A percentile compares a stretch with the other conserved stretches of the same genome.
These are phyloP conservation scores for Cladosporium velox DNA, from an alignment of 2,329 filamentous ascomycete genomes.

Conservation along the genomic window DNA sequence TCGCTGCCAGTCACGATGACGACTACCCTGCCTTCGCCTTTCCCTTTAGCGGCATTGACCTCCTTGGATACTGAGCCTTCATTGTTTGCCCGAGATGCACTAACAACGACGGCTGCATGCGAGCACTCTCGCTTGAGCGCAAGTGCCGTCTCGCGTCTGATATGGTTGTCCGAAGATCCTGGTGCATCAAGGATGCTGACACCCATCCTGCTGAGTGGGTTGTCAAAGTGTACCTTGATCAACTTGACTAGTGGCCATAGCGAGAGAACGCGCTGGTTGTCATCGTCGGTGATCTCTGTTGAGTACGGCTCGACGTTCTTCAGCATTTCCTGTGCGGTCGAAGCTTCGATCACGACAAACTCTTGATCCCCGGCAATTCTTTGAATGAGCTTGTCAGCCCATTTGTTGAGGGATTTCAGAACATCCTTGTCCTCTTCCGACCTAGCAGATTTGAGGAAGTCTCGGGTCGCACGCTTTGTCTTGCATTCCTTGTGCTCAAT, in stretches of 20 bases:
- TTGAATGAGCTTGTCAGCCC: slow-evolving; percentile 6
- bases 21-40: slow-evolving; percentile 1
- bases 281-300: slow-evolving; percentile 7
- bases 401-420: background rate
- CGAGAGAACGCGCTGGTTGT: background rate
- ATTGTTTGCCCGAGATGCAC: slow-evolving; percentile 4
- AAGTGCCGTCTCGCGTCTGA: slow-evolving; percentile 21
- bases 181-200: slow-evolving; percentile 29
- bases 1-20: slow-evolving; percentile 13
- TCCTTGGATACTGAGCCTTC: background rate
- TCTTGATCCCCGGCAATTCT: background rate
- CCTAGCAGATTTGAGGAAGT: slow-evolving; percentile 1
- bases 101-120: slow-evolving; percentile 14
- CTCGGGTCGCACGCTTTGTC: background rate
- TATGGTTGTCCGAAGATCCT: slow-evolving; percentile 25
- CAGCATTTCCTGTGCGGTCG: slow-evolving; percentile 23
- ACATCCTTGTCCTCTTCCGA: background rate
- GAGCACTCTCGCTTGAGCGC: slow-evolving; percentile 22
- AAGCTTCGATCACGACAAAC: slow-evolving; percentile 14
- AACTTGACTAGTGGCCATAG: slow-evolving; percentile 28
- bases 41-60: slow-evolving; percentile 4
- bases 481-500: slow-evolving; percentile 21
- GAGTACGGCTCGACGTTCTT: slow-evolving; percentile 22
- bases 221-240: slow-evolving; percentile 26
- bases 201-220: slow-evolving; percentile 23